Evolutionary conservation across 2,329 filamentous ascomycete genomes (phyloP).

Genomic region (Botrytis cinerea): DNA sequence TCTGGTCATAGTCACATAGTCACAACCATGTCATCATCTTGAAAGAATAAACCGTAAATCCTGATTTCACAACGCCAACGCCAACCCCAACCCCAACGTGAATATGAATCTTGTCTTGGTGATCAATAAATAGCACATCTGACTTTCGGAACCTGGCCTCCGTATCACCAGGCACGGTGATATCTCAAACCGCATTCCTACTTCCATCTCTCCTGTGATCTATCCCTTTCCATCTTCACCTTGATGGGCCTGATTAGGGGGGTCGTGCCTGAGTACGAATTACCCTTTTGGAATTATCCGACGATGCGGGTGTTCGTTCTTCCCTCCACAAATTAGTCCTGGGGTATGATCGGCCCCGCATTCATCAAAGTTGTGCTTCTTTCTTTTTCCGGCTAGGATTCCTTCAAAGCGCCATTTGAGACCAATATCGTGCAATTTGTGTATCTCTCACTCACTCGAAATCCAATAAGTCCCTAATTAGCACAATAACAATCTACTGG

Average conservation of each 20-base stretch:
- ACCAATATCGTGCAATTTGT: slow-evolving; percentile 12
- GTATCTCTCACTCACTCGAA: neutral
- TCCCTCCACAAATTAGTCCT: slow-evolving; percentile 21
- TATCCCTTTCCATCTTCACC: neutral
- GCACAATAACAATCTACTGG: neutral
- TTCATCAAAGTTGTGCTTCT: slow-evolving; percentile 7
- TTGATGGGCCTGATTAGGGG: slow-evolving; percentile 5
- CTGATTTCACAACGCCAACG: neutral
- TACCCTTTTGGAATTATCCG: slow-evolving; percentile 15
- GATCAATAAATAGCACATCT: slow-evolving; percentile 1
- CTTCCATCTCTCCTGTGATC: neutral
- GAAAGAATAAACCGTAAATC: neutral
- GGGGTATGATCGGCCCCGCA: slow-evolving; percentile 23
- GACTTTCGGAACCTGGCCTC: neutral
- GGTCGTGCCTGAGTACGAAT: slow-evolving; percentile 14
- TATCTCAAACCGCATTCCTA: neutral
- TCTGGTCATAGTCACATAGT: neutral
- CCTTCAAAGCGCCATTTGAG: slow-evolving; percentile 1
- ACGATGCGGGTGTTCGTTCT: slow-evolving; percentile 15
- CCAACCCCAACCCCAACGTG: neutral
- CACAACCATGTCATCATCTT: slow-evolving; percentile 2
- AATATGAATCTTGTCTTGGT: neutral
- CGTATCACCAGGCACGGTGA: neutral
- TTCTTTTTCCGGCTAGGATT: neutral
- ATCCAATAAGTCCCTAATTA: neutral